Evolutionary conservation across 306 rosid species (phyloP).

Genomic region (Sindora glabra): DNA sequence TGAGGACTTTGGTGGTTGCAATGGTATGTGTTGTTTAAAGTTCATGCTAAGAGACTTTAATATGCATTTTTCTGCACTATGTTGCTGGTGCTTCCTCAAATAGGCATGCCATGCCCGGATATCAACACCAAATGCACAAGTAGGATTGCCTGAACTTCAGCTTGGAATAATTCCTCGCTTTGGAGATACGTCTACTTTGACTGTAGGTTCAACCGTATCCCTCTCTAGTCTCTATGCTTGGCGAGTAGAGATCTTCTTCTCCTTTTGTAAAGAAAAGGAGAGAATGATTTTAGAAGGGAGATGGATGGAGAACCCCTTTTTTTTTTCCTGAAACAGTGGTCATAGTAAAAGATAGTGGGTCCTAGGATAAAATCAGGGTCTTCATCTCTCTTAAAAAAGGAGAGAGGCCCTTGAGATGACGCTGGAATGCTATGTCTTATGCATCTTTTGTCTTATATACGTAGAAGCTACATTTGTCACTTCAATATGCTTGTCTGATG

Average conservation of each 20-base stretch:
- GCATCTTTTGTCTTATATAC: neutral
- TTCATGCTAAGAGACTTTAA: neutral
- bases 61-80: neutral
- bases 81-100: conserved; percentile 5
- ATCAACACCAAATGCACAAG: conserved; percentile 82
- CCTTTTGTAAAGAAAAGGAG: too few relatives aligned
- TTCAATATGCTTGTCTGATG: neutral
- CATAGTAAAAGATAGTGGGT: conserved; percentile 13
- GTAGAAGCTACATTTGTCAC: neutral
- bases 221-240: neutral
- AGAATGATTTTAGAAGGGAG: too few relatives aligned
- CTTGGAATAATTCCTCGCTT: conserved; percentile 97
- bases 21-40: conserved; percentile 57
- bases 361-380: conserved; percentile 83
- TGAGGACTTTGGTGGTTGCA: conserved; percentile 94
- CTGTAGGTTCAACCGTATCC: neutral
- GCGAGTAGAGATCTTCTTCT: too few relatives aligned
- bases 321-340: too few relatives aligned
- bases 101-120: conserved; percentile 87
- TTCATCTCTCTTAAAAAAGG: conserved; percentile 94
- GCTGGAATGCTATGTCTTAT: conserved; percentile 44
- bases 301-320: too few relatives aligned
- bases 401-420: conserved; percentile 89
- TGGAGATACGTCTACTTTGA: conserved; percentile 51
- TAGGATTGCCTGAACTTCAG: conserved; percentile 96